Base-by-base conservation (phyloP, 169 alveolate genomes). In the Cryptosporidium meleagridis region DNA sequence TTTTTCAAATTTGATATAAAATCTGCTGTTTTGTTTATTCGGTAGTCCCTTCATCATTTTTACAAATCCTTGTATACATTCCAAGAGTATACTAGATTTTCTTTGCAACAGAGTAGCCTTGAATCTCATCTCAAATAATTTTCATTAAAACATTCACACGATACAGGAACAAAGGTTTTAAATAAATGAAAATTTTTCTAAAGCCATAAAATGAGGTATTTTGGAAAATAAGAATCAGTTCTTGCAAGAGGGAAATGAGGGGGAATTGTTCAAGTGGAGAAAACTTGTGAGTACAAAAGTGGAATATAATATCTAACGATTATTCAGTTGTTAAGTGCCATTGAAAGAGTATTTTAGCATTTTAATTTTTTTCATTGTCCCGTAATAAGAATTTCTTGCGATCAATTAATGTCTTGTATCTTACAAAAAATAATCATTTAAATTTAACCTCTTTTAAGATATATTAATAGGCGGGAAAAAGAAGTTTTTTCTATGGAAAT, bases 41-140 rank as follows among this genome's bases (percentile, higher is more conserved):
- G 89, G 75, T 31, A 59, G 26, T 39, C 45, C 75, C 45, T 80
- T 80, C 37, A 65, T 31, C 73, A 62, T 59, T 35, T 80, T 80
- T 45, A 80, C 89, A 67, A 80, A 80, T 10, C 89, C 89, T 39
- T 80, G 89, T 80, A 80, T 41, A 65, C 89, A 62, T 29, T 80
- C 89, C 51, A 80, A 62, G n/a, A 80, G 39, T 44, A 80, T 26
- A 51, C 31, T 67, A 8, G 89, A 80, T 26, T 65, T 80, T 45
- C 75, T 80, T 26, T 67, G 62, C 26, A 67, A 51, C 5, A 80
- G 21, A 26, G 68, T 62, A 23, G 89, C 89, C 68, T 80, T 80
- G 29, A 80, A 80, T 31, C 45, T 59, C 89, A 80, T 80, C 31
- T 55, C 51, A 3, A 18, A 8, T 10, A 21, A 55, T 55, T 1